Percentiles rank a stretch among this genome's conserved stretches.
Evolutionary conservation across 2,329 filamentous ascomycete species (phyloP).

Genomic region (Fusarium redolens): DNA sequence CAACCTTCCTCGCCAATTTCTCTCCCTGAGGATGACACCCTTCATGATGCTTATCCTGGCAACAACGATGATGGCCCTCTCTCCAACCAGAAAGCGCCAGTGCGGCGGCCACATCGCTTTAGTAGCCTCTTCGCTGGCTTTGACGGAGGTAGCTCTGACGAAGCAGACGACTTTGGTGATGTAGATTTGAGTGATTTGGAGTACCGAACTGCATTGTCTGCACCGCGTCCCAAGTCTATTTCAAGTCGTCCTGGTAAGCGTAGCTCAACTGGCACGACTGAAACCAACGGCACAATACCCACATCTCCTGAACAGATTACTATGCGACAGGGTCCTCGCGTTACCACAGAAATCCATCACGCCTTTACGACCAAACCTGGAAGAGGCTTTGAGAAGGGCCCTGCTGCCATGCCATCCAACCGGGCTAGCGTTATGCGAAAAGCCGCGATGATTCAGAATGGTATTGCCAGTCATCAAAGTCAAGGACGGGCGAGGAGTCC

Average conservation of each 20-base stretch:
- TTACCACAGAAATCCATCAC: constrained; percentile 59
- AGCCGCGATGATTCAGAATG: constrained; percentile 82
- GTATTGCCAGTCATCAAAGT: constrained; percentile 75
- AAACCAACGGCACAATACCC: constrained; percentile 49
- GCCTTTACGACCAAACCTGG: constrained; percentile 54
- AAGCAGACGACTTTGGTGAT: constrained; percentile 71
- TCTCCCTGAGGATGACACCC: constrained; percentile 53
- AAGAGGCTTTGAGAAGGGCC: constrained; percentile 53
- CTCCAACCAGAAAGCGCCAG: constrained; percentile 67
- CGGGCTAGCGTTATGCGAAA: constrained; percentile 76
- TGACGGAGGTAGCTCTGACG: constrained; percentile 76
- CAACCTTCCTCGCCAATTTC: constrained; percentile 62
- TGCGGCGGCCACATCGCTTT: constrained; percentile 77
- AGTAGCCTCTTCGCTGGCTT: constrained; percentile 91
- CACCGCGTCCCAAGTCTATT: constrained; percentile 64
- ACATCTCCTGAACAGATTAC: constrained; percentile 57
- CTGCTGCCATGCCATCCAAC: constrained; percentile 52
- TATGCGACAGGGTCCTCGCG: constrained; percentile 44
- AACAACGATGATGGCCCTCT: constrained; percentile 85
- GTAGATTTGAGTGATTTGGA: constrained; percentile 74
- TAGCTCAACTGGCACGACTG: constrained; percentile 49
- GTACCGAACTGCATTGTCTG: constrained; percentile 73
- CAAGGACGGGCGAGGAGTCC: constrained; percentile 72
- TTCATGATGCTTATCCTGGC: constrained; percentile 76
- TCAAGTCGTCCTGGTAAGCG: constrained; percentile 55